phyloP scores from a whole-genome alignment of 164 flowering plant genomes.

The Berberis vulgaris region DNA sequence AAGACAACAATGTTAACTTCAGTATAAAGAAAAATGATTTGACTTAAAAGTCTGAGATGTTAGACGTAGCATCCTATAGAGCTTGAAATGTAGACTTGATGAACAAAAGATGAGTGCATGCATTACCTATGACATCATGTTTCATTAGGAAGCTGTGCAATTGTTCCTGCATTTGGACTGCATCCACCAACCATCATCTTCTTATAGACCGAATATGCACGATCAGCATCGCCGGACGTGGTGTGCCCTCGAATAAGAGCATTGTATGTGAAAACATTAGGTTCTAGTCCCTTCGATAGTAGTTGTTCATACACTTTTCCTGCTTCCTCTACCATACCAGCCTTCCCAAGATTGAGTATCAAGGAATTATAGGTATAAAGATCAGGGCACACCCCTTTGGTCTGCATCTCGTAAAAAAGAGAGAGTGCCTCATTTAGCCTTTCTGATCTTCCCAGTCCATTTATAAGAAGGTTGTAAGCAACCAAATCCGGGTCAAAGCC shows the following conservation, averaged over 20 bases:
- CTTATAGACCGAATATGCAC: conserved; percentile 70
- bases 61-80: neutral
- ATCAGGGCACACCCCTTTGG: conserved; percentile 55
- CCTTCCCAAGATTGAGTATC: conserved; percentile 67
- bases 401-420: conserved; percentile 61
- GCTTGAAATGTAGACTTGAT: neutral
- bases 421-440: conserved; percentile 68
- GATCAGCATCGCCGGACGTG: conserved; percentile 52
- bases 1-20: neutral
- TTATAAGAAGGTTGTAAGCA: conserved; percentile 72
- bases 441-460: conserved; percentile 60
- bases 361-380: conserved; percentile 72
- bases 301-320: conserved; percentile 64
- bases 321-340: conserved; percentile 74
- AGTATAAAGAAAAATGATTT: neutral
- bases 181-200: conserved; percentile 83
- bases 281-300: conserved; percentile 51
- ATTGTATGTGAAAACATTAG: conserved; percentile 80
- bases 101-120: neutral
- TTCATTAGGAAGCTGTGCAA: conserved; percentile 81
- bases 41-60: neutral
- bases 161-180: conserved; percentile 74
- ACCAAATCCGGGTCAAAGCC: conserved; percentile 73
- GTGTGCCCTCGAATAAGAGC: conserved; percentile 77
- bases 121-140: conserved; percentile 13